Evolutionary conservation across 2,329 filamentous ascomycete species (phyloP).

Genomic region (Talaromyces atroroseus): DNA sequence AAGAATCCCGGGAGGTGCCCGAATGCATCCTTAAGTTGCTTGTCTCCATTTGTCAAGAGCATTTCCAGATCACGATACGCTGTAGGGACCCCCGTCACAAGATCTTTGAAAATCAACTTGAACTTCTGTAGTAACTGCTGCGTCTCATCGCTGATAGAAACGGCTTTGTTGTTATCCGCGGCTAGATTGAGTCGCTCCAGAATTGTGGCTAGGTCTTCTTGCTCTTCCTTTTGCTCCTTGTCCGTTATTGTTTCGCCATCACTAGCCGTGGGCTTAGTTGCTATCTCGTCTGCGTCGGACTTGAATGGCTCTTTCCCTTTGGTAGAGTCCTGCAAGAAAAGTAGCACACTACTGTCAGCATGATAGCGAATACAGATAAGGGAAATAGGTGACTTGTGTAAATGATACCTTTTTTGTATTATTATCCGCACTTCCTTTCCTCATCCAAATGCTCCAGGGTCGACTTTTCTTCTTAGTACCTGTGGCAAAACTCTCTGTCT

Average conservation of each 20-base stretch:
- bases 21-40: constrained; percentile 60
- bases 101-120: constrained; percentile 84
- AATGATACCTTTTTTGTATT: constrained; percentile 16
- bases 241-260: constrained; percentile 26
- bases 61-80: constrained; percentile 84
- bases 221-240: constrained; percentile 51
- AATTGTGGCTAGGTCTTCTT: constrained; percentile 68
- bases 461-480: constrained; percentile 11
- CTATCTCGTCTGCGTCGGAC: constrained; percentile 22
- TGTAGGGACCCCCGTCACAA: constrained; percentile 86
- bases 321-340: background rate
- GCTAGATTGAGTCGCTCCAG: constrained; percentile 80
- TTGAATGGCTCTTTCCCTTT: constrained; percentile 25
- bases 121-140: constrained; percentile 77
- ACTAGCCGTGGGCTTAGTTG: constrained; percentile 21
- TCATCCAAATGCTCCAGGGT: constrained; percentile 28
- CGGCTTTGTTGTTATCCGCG: constrained; percentile 77
- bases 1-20: constrained; percentile 68
- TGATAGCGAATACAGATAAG: background rate
- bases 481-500: background rate
- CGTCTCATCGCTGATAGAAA: constrained; percentile 78
- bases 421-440: constrained; percentile 23
- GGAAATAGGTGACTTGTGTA: background rate
- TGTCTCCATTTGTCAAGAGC: constrained; percentile 58
- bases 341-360: background rate